These are phyloP conservation scores for Suillus decipiens DNA, from an alignment of 768 basidiomycete species.

Conservation along the genomic window DNA sequence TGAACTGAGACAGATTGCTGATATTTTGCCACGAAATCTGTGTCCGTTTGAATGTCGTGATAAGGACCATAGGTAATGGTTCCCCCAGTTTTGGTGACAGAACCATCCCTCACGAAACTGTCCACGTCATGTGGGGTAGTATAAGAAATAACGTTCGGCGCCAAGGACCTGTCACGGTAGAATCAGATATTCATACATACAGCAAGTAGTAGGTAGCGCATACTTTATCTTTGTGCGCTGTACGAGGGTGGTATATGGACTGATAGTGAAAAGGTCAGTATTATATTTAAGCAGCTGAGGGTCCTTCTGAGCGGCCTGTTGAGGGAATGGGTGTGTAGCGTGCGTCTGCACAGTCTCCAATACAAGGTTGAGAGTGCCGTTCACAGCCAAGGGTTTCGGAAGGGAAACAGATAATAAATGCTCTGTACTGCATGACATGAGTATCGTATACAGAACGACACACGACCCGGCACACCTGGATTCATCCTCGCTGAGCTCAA, in stretches of 20 bases:
- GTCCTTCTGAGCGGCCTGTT: slow-evolving; percentile 69
- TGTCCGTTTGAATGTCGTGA: slow-evolving; percentile 68
- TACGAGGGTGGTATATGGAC: slow-evolving; percentile 77
- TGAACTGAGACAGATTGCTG: slow-evolving; percentile 75
- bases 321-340: slow-evolving; percentile 75
- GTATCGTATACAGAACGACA: slow-evolving; percentile 17
- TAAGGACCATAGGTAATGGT: slow-evolving; percentile 91
- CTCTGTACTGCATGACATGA: slow-evolving; percentile 39
- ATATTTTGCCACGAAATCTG: slow-evolving; percentile 56
- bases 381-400: slow-evolving; percentile 57
- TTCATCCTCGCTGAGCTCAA: slow-evolving; percentile 52
- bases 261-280: slow-evolving; percentile 77
- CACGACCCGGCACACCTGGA: slow-evolving; percentile 47
- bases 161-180: slow-evolving; percentile 53
- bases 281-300: slow-evolving; percentile 79
- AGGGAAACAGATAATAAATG: slow-evolving; percentile 64
- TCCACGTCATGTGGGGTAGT: slow-evolving; percentile 65
- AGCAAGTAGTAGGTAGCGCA: slow-evolving; percentile 25
- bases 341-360: slow-evolving; percentile 81
- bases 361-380: slow-evolving; percentile 72
- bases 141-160: slow-evolving; percentile 70
- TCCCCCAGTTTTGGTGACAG: slow-evolving; percentile 72
- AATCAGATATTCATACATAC: slow-evolving; percentile 11
- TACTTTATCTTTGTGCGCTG: slow-evolving; percentile 90
- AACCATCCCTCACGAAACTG: slow-evolving; percentile 57